Evolutionary conservation across 495 filamentous ascomycete species (phyloP).

Genomic region (Sordaria brevicollis): DNA sequence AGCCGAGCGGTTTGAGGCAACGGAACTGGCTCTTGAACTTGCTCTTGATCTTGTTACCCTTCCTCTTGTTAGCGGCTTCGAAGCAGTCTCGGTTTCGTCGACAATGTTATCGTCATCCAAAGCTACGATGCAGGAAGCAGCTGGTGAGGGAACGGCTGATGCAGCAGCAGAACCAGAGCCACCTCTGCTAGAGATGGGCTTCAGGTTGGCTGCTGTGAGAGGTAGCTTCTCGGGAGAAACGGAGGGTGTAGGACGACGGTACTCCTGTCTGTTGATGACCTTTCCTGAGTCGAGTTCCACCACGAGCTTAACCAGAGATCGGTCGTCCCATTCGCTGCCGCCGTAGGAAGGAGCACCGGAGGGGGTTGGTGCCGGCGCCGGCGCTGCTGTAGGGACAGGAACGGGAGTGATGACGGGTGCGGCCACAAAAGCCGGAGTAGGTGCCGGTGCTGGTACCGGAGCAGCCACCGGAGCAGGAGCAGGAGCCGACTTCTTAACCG

Average conservation of each 20-base stretch:
- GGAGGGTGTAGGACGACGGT: constrained; percentile 3
- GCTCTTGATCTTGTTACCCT: not conserved
- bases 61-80: not conserved
- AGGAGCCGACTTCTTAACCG: not conserved
- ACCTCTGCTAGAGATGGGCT: not conserved
- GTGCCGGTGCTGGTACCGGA: not conserved
- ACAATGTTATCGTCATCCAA: constrained; percentile 17
- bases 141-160: not conserved
- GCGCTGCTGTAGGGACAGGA: not conserved
- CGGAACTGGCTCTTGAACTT: constrained; percentile 4
- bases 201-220: not conserved
- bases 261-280: constrained; percentile 8
- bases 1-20: not conserved
- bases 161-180: not conserved
- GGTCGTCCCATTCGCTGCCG: constrained; percentile 35
- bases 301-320: constrained; percentile 32
- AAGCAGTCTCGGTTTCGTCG: constrained; percentile 1
- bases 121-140: not conserved
- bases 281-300: constrained; percentile 33
- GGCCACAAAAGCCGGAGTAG: not conserved
- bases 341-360: constrained; percentile 21
- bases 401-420: not conserved
- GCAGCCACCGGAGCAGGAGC: too few relatives aligned
- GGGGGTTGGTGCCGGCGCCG: constrained; percentile 6
- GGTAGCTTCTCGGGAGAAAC: constrained; percentile 10